Base-by-base conservation (phyloP, 2,329 filamentous ascomycete species). In the Ceratocystis variospora region DNA sequence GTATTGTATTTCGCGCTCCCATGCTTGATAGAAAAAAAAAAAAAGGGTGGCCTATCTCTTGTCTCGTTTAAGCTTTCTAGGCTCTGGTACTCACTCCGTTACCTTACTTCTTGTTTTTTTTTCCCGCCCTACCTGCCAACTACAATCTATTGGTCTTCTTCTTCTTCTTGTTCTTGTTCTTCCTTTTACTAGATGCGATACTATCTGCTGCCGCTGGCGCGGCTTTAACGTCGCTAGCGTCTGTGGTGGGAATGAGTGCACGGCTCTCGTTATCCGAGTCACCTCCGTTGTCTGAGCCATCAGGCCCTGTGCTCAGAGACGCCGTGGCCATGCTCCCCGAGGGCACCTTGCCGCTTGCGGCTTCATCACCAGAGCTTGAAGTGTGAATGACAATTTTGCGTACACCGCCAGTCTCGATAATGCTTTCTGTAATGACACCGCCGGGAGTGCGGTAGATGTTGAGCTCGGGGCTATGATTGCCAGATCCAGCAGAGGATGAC, bases 351-450 rank as follows among this genome's bases (percentile, higher is more conserved):
- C 33, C 37, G 33, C 44, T 62, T 17, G 46, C 10, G n/a, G 62
- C 68, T 59, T 76, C 75, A 8, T 76, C 74, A 8, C 71, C 71
- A 12, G 74, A 74, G 68, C 73, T 74, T 1, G 70, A 72, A 5
- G 74, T 75, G 68, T 76, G 75, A 12, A 93, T 78, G 0, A 93
- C 83, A 57, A 90, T 83, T 75, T 93, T 93, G 69, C 84, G 83
- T 64, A 91, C 81, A 1, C 89, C 89, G 66, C 86, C 84, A 1
- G 86, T 79, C 71, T 92, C 87, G 66, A 91, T 78, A n/a, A 89
- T 78, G 68, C 88, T 89, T 74, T 92, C 88, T 0, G 88, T 90
- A 71, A 92, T 90, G 73, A 86, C 89, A 33, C 89, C 88, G 70
- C 86, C 89, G 66, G 87, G 80, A 5, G 86, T 85, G 10, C 80